These are phyloP conservation scores for Mortierella antarctica DNA, from an alignment of 192 early-diverging fungal genomes.

Conservation along the genomic window DNA sequence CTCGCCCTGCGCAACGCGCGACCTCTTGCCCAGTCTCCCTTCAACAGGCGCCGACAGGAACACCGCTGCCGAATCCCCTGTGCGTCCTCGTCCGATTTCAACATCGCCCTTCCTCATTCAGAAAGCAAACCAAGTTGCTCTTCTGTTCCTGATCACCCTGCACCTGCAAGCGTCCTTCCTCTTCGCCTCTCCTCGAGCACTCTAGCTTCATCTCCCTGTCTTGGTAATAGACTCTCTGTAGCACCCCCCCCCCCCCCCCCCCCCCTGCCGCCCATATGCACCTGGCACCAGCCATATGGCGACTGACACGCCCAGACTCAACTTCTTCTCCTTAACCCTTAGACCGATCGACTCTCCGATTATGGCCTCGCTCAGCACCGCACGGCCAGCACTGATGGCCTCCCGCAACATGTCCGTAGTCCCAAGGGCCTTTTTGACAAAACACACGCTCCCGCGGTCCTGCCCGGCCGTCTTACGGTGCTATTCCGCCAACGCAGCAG, in stretches of 20 bases:
- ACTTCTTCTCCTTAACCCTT: neutral
- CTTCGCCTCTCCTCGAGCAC: too few species aligned
- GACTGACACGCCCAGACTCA: too few species aligned
- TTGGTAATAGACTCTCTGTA: too few species aligned
- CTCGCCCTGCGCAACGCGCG: neutral
- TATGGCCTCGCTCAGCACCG: constrained; percentile 23
- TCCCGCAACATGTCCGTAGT: constrained; percentile 12
- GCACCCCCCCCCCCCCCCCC: neutral
- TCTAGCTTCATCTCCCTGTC: too few species aligned
- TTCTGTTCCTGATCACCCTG: too few species aligned
- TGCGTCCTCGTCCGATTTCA: neutral
- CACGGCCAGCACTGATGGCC: constrained; percentile 3
- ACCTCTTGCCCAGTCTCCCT: neutral
- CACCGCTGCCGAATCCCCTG: too few species aligned
- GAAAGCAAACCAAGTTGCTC: too few species aligned
- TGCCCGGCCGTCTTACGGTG: constrained; percentile 11
- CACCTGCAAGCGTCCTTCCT: too few species aligned
- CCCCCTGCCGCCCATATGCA: neutral
- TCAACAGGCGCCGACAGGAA: too few species aligned
- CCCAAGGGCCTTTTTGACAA: constrained; percentile 3
- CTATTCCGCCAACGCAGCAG: constrained; percentile 17
- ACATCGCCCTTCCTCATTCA: neutral
- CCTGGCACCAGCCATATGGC: neutral
- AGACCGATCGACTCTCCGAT: neutral
- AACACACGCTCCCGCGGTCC: constrained; percentile 1